Base-by-base conservation (phyloP, 2,329 filamentous ascomycete genomes). In the Monosporascus sp. region DNA sequence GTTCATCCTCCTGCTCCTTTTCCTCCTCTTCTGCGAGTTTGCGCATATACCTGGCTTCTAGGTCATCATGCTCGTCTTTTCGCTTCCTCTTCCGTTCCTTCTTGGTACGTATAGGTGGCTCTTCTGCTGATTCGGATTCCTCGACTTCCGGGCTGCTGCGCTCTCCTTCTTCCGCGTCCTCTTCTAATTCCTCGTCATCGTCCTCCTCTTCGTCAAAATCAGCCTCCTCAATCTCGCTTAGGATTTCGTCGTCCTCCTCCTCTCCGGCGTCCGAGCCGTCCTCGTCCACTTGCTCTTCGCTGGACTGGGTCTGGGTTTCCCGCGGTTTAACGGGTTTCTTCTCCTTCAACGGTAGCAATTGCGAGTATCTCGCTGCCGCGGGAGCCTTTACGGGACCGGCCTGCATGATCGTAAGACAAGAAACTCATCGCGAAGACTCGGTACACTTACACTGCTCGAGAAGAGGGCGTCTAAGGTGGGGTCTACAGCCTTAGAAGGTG, bases 401-500 rank as follows among this genome's bases (percentile, higher is more conserved):
- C 80, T 84, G 16, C 43, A 22, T 26, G 7, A 48, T 37, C 17
- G 27, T 58, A 14, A 55, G 53, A 50, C 54, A 57, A 3, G 24
- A 9, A 26, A 22, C 17, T 52, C 48, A 40, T 44, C 45, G 49
- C 50, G 45, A 50, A 53, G 19, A 57, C 16, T 2, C 24, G 5
- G 7, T 45, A 40, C 16, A 79, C 85, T 74, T 79, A 90, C 87
- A 76, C 88, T 91, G 53, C 79, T 76, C 53, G 85, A 79, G 72
- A 91, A 91, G 40, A 91, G 78, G 56, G 86, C 84, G 64, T 85
- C 78, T 60, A 91, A 75, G 52, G 78, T 74, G 68, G 87, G 86
- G 74, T 91, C 87, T 55, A 91, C 76, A 55, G 78, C 76, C 68
- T 81, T 81, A 53, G 74, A 71, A 37, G 77, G 71, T 57, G 74